Conservation (phyloP, 345 rosid species). For the Rhodomyrtus tomentosa region DNA sequence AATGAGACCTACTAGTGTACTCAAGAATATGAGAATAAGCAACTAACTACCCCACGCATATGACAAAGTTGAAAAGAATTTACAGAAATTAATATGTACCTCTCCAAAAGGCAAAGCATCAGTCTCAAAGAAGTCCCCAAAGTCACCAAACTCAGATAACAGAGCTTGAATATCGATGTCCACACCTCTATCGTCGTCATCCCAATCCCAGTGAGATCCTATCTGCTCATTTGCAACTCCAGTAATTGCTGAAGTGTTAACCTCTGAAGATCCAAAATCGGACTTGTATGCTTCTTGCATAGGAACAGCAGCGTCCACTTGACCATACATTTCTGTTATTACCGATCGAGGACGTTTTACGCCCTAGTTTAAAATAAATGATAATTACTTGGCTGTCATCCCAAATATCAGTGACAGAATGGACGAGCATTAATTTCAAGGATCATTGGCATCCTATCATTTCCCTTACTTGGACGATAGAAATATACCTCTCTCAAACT, state of each 20-base stretch:
- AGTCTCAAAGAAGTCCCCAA: constrained; percentile 93
- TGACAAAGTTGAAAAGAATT: not conserved
- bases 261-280: constrained; percentile 44
- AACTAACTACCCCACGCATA: not conserved
- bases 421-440: not conserved
- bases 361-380: constrained; percentile 38
- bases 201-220: constrained; percentile 88
- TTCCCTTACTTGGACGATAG: not conserved
- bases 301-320: constrained; percentile 20
- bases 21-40: not conserved
- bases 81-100: constrained; percentile 31
- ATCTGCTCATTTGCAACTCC: constrained; percentile 58
- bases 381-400: not conserved
- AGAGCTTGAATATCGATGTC: constrained; percentile 93
- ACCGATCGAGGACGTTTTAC: constrained; percentile 75
- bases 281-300: constrained; percentile 39
- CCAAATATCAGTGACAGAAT: not conserved
- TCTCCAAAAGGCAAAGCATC: constrained; percentile 96
- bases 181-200: constrained; percentile 77
- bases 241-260: constrained; percentile 42
- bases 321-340: constrained; percentile 58
- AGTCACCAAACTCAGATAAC: constrained; percentile 98
- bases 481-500: not conserved
- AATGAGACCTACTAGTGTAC: not conserved
- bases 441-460: not conserved